Conservation (phyloP, 2,329 filamentous ascomycete species). For the Fusarium nygamai region DNA sequence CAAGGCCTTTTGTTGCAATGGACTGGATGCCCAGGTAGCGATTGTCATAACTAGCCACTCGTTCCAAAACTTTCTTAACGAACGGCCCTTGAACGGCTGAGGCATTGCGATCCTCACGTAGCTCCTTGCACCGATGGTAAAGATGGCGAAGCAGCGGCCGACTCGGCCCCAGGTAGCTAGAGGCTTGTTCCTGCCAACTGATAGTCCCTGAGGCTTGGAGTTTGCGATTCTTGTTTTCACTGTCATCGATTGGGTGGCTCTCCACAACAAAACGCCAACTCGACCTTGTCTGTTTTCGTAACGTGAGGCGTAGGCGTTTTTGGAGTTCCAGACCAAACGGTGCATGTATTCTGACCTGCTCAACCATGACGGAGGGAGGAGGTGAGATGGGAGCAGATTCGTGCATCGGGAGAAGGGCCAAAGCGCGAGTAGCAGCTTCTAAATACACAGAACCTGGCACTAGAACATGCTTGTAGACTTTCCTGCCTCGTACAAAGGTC, state of each 20-base stretch:
- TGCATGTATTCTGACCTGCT: background rate
- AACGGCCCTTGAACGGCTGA: background rate
- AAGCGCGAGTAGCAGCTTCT: background rate
- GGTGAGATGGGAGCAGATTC: background rate
- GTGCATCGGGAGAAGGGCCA: background rate
- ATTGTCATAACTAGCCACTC: background rate
- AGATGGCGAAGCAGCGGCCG: background rate
- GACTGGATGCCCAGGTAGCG: background rate
- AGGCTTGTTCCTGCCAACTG: background rate
- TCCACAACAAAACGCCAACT: background rate
- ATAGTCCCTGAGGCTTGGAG: background rate
- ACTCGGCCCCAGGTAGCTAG: background rate
- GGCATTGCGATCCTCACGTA: background rate
- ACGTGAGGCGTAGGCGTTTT: background rate
- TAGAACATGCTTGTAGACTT: background rate
- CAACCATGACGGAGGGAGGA: background rate
- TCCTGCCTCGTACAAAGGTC: background rate
- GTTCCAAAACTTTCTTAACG: background rate
- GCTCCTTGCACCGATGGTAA: background rate
- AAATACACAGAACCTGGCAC: background rate
- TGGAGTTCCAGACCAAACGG: background rate
- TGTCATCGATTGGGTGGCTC: background rate
- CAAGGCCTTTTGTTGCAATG: background rate
- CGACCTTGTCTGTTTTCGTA: background rate
- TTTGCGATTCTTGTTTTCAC: background rate